Percentiles rank a stretch among this genome's conserved stretches.
These are phyloP conservation scores for Pascua sp. DNA, from an alignment of 1,284 basidiomycete genomes.

Conservation along the genomic window DNA sequence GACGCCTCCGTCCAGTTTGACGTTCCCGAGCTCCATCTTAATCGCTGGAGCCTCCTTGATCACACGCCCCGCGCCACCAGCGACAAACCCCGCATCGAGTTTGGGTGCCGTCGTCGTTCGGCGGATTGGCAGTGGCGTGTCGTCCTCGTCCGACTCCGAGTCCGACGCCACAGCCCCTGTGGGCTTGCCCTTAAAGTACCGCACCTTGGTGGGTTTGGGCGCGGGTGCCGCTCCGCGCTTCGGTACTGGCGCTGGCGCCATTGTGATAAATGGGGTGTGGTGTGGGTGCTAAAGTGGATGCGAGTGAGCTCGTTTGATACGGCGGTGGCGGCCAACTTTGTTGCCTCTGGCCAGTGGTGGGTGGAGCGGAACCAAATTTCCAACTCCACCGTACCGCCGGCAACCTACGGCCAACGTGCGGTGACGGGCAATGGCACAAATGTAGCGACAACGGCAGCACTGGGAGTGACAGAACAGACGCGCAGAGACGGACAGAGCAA, in stretches of 20 bases:
- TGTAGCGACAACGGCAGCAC: too few relatives aligned
- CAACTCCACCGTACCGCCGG: too few relatives aligned
- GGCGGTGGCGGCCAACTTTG: too few relatives aligned
- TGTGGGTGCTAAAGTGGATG: too few relatives aligned
- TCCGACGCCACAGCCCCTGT: constrained; percentile 28
- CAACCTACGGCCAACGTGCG: too few relatives aligned
- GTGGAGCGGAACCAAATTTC: too few relatives aligned
- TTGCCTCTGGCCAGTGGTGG: too few relatives aligned
- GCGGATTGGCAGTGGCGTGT: constrained; percentile 8
- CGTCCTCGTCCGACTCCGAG: constrained; percentile 29
- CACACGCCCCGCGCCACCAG: constrained; percentile 47
- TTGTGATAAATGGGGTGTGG: background rate
- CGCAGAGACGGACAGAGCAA: too few relatives aligned
- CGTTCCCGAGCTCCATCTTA: constrained; percentile 36
- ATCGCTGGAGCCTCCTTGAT: constrained; percentile 22
- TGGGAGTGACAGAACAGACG: too few relatives aligned
- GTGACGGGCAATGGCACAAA: too few relatives aligned
- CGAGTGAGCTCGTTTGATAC: too few relatives aligned
- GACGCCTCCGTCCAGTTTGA: constrained; percentile 40
- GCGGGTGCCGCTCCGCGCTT: constrained; percentile 4
- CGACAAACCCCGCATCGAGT: constrained; percentile 30
- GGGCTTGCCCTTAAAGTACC: constrained; percentile 46
- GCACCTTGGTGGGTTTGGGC: constrained; percentile 26
- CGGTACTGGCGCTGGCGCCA: constrained; percentile 7
- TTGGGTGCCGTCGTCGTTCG: constrained; percentile 12